phyloP scores from a whole-genome alignment of 208 protist species.

The Leishmania gerbilli region DNA sequence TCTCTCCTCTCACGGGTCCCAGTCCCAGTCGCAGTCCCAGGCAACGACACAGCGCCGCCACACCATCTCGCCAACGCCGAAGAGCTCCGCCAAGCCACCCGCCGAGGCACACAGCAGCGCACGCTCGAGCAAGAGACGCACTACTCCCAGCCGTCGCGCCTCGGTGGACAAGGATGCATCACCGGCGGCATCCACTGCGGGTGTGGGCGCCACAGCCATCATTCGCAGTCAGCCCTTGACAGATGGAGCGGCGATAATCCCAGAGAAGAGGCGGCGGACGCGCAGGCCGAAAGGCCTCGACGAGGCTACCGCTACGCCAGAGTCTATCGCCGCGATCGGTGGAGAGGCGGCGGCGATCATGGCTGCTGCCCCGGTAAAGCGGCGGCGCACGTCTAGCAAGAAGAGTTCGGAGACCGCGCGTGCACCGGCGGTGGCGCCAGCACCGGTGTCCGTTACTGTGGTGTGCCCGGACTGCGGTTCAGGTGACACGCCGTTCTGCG shows the following conservation, averaged over 20 bases:
- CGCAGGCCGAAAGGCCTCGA: conserved; percentile 3
- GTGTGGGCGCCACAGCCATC: neutral
- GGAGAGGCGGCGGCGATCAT: neutral
- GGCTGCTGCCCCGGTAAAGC: conserved; percentile 8
- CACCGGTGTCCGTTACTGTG: neutral
- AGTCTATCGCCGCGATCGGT: neutral
- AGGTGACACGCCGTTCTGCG: conserved; percentile 57
- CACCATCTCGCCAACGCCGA: conserved; percentile 6
- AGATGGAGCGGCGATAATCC: neutral
- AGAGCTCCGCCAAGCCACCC: neutral
- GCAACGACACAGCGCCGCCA: neutral
- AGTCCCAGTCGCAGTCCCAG: neutral
- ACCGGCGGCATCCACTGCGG: neutral
- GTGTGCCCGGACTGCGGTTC: conserved; percentile 66
- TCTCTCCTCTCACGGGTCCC: conserved; percentile 2
- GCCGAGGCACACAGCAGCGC: neutral
- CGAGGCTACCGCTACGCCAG: neutral
- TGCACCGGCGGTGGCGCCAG: neutral
- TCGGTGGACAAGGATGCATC: conserved; percentile 10
- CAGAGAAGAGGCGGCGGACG: conserved; percentile 3
- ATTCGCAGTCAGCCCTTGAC: neutral
- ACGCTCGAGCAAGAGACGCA: neutral
- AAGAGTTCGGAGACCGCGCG: neutral
- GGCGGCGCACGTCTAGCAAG: conserved; percentile 13
- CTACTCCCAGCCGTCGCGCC: neutral